Base-by-base conservation (phyloP, 768 basidiomycete genomes). In the Boletus eberwhitei region DNA sequence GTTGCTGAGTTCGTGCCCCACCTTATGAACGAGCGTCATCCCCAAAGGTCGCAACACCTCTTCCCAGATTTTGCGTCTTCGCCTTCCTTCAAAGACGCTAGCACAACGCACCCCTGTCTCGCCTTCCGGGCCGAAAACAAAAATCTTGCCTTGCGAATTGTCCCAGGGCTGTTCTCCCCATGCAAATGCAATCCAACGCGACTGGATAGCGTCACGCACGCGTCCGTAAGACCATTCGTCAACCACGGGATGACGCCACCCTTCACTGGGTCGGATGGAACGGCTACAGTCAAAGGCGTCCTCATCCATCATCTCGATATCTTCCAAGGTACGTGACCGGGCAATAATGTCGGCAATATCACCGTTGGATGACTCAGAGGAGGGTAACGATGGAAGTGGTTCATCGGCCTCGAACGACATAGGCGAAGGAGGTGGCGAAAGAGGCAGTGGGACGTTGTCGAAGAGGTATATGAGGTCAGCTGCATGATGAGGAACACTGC, bases 41-140 rank as follows among this genome's bases (percentile, higher is more conserved):
- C 89, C 88, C 0, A 91, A 75, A 24, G 87, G 87, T 61, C 83
- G 83, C 19, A 91, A 69, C 17, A 82, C 82, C 47, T 83, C 78
- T 57, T 76, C 78, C 89, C 89, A 91, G 51, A 80, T 66, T 50
- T 72, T 71, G 48, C 68, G 78, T 57, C 87, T 74, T 44, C 89
- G 70, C 34, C 89, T 71, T 4, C 85, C 83, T 52, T 83, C 82
- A 51, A 91, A 88, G 14, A 90, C 86, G 26, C 74, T 70, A 51
- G 67, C 73, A 14, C 80, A 82, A 44, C 89, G 80, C 68, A 89
- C 88, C 43, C 89, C 89, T 0, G 81, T 82, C 71, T 91, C 89
- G 50, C 88, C 89, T 65, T 90, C 88, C 0, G 89, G 89, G 5
- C 89, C 89, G 59, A 91, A 89, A 19, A 91, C 87, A 66, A 79